Percentiles rank a stretch among this genome's conserved stretches.
These are phyloP conservation scores for Tolypocladium album DNA, from an alignment of 2,329 filamentous ascomycete genomes.

Conservation along the genomic window DNA sequence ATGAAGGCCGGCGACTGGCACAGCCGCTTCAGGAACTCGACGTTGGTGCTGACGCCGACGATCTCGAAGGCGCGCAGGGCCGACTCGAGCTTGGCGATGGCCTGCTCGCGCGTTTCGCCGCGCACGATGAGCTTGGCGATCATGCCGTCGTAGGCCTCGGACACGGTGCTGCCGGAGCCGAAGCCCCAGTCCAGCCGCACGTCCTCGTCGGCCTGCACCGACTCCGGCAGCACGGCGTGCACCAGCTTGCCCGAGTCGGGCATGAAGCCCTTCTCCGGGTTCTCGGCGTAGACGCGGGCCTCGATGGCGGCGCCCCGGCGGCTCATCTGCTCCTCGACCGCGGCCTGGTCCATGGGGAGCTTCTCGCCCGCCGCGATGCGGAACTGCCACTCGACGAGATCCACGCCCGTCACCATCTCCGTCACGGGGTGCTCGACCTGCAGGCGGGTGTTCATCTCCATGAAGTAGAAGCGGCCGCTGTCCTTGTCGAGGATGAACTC, in stretches of 20 bases:
- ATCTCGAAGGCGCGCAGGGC: constrained; percentile 86
- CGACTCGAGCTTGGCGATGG: constrained; percentile 69
- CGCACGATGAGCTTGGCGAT: constrained; percentile 95
- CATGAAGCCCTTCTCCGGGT: constrained; percentile 82
- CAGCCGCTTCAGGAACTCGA: constrained; percentile 88
- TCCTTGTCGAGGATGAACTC: constrained; percentile 86
- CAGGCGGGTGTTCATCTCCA: constrained; percentile 77
- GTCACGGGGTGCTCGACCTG: constrained; percentile 96
- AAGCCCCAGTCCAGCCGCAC: constrained; percentile 92
- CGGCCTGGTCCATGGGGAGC: constrained; percentile 43
- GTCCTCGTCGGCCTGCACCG: constrained; percentile 50
- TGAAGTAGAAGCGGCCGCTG: constrained; percentile 69
- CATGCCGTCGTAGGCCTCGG: constrained; percentile 96
- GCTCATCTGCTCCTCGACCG: constrained; percentile 66
- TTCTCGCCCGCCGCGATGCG: constrained; percentile 53
- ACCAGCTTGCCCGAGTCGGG: constrained; percentile 85
- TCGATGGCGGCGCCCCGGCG: constrained; percentile 81
- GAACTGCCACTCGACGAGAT: constrained; percentile 94
- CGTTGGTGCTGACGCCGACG: constrained; percentile 86
- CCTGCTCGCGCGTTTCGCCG: constrained; percentile 65
- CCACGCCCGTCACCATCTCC: constrained; percentile 56
- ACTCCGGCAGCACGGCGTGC: constrained; percentile 64
- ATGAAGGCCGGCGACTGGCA: constrained; percentile 77
- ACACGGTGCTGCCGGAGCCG: constrained; percentile 80
- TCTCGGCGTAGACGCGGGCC: constrained; percentile 93